Evolutionary conservation across 1,284 basidiomycete genomes (phyloP), one percentile per base, ranked within the genome.

Genomic region (Butyriboletus appendiculatus): DNA sequence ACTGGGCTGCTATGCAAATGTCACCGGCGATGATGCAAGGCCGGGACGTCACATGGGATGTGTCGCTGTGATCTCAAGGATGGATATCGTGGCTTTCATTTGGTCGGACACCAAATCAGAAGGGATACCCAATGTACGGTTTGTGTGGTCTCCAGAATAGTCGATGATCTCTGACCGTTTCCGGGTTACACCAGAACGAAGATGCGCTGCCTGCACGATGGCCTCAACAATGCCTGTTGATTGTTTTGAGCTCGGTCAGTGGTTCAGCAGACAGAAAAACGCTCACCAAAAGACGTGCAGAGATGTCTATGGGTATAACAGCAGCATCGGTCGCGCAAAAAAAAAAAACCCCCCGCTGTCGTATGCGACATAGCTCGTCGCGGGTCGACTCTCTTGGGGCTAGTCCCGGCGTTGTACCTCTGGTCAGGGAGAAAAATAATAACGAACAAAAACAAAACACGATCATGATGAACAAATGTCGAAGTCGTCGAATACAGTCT

Each of bases 181-280:
- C 22, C 22, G 15, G 40, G 30, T 44, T 32, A 40, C n/a, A 40
- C n/a, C 20, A n/a, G 15, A 35, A 15, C 14, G 8, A 6, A 26
- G 24, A 9, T 39, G n/a, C 24, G 24, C 20, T 18, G 26, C 89
- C 69, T 95, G 90, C 0, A 92, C 92, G 51, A 96, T 93, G 6
- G 91, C 93, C 1, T 91, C 92, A 1, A 93, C 82, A 41, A 94
- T 91, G 24, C 92, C 93, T 81, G 11, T 49, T n/a, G 24, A 14
- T 10, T 20, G n/a, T 33, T 10, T 10, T 50, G 15, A 53, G 44
- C 18, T 32, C 3, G 33, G 45, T 46, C 1, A 11, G 45, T 24
- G 37, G 5, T 45, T 34, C 15, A 34, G 22, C 4, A n/a, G 16
- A 39, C 10, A 16, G 22, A 20, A 16, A 22, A 30, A 48, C 14